Conservation (phyloP, 2,329 filamentous ascomycete genomes). For the Trichoderma cornu-damae region DNA sequence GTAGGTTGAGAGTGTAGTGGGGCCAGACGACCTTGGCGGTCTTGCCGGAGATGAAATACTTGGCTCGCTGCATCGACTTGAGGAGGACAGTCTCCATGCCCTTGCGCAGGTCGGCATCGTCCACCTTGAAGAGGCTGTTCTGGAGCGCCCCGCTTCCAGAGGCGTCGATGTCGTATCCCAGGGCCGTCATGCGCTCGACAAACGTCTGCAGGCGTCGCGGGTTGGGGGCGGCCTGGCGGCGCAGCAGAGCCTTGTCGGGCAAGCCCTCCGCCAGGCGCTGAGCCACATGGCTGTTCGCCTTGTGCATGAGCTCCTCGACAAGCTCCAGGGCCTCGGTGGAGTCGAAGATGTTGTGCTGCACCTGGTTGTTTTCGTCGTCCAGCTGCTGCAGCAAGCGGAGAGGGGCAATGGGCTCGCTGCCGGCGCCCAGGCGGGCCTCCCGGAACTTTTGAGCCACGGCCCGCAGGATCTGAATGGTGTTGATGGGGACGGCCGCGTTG, state of each 20-base stretch:
- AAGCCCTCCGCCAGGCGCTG: slow-evolving; percentile 73
- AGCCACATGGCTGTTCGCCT: slow-evolving; percentile 84
- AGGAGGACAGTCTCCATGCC: slow-evolving; percentile 95
- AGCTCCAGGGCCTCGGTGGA: slow-evolving; percentile 84
- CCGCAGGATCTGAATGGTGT: slow-evolving; percentile 77
- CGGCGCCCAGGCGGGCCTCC: slow-evolving; percentile 76
- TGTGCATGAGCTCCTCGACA: slow-evolving; percentile 91
- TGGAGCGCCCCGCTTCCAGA: slow-evolving; percentile 86
- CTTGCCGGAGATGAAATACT: slow-evolving; percentile 86
- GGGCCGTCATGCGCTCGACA: slow-evolving; percentile 83
- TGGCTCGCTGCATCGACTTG: slow-evolving; percentile 94
- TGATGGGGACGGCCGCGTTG: slow-evolving; percentile 60
- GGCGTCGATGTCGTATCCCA: slow-evolving; percentile 85
- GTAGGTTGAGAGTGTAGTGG: slow-evolving; percentile 89
- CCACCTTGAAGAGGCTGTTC: slow-evolving; percentile 90
- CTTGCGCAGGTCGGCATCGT: slow-evolving; percentile 84
- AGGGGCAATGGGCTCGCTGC: slow-evolving; percentile 72
- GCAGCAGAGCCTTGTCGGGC: slow-evolving; percentile 87
- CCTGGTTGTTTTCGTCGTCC: slow-evolving; percentile 95
- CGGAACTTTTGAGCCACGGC: slow-evolving; percentile 85
- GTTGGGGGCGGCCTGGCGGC: slow-evolving; percentile 80
- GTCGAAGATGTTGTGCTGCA: slow-evolving; percentile 94
- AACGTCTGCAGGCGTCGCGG: slow-evolving; percentile 84
- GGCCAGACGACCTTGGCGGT: slow-evolving; percentile 70
- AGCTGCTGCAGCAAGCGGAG: slow-evolving; percentile 87